These are phyloP conservation scores for Halocafeteria seosinensis DNA, from an alignment of 108 stramenopile genomes.

Conservation along the genomic window DNA sequence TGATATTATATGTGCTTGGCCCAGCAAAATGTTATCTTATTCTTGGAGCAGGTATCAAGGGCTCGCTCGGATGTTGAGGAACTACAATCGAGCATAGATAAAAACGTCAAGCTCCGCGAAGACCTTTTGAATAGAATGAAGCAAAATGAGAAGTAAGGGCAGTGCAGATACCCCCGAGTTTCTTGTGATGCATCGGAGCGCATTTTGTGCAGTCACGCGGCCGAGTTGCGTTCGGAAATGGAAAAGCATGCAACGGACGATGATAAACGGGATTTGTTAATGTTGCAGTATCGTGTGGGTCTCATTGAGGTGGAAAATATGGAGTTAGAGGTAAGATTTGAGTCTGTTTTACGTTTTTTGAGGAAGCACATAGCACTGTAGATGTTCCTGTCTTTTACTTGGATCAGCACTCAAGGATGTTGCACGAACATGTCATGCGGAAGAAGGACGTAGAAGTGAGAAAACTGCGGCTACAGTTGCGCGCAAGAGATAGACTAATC, in stretches of 20 bases:
- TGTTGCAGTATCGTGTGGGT: constrained; percentile 37
- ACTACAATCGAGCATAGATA: constrained; percentile 28
- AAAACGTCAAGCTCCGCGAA: constrained; percentile 31
- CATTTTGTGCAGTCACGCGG: no score
- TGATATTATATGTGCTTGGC: no score
- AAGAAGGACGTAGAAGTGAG: constrained; percentile 32
- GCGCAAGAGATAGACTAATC: constrained; percentile 20
- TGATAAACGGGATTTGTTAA: constrained; percentile 34
- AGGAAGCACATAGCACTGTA: no score
- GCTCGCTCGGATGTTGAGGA: constrained; percentile 34
- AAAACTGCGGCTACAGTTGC: constrained; percentile 30
- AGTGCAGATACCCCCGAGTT: no score
- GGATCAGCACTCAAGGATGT: constrained; percentile 27
- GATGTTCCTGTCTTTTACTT: no score
- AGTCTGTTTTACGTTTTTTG: no score
- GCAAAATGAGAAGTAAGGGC: constrained; percentile 35
- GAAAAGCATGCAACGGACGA: constrained; percentile 18
- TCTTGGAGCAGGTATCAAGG: no score
- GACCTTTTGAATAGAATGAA: constrained; percentile 25
- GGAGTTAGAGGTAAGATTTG: no score
- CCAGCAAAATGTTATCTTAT: no score
- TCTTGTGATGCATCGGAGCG: no score
- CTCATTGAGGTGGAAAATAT: constrained; percentile 46
- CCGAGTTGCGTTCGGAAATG: constrained; percentile 5
- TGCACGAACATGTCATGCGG: constrained; percentile 29